Percentiles rank a stretch among this genome's conserved stretches.
Evolutionary conservation across 192 early-diverging fungal genomes (phyloP).

Genomic region (Spizellomyces punctatus): DNA sequence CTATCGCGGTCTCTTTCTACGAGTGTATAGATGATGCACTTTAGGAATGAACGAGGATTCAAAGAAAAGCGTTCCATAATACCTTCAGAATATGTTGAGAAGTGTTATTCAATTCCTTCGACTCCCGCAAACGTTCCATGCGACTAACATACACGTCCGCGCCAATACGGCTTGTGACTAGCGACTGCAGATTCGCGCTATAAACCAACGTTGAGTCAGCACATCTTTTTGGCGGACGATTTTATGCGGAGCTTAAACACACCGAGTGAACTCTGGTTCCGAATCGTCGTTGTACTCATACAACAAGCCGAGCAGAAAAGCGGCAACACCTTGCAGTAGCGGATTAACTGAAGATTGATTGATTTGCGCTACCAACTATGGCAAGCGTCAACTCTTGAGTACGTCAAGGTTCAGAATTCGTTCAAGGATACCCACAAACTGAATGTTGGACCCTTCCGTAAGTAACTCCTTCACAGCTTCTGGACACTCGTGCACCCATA

Average conservation of each 20-base stretch:
- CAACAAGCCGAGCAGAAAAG: slow-evolving; percentile 81
- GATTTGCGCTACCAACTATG: slow-evolving; percentile 88
- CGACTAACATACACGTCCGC: slow-evolving; percentile 82
- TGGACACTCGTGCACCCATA: slow-evolving; percentile 86
- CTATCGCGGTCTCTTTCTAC: slow-evolving; percentile 60
- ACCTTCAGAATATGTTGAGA: slow-evolving; percentile 58
- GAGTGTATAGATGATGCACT: neutral
- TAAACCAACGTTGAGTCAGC: neutral
- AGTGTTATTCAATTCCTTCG: slow-evolving; percentile 76
- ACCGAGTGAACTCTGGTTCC: slow-evolving; percentile 72
- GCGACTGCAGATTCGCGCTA: slow-evolving; percentile 75
- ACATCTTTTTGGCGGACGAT: too few species aligned
- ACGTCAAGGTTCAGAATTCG: neutral
- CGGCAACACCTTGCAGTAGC: slow-evolving; percentile 86
- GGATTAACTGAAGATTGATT: slow-evolving; percentile 84
- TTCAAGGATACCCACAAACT: slow-evolving; percentile 68
- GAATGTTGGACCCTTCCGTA: slow-evolving; percentile 84
- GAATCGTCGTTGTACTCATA: slow-evolving; percentile 89
- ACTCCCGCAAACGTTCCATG: slow-evolving; percentile 82
- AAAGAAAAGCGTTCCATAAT: neutral
- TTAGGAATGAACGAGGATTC: neutral
- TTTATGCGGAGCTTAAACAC: neutral
- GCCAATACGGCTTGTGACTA: slow-evolving; percentile 85
- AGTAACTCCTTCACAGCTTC: slow-evolving; percentile 80
- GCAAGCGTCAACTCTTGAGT: neutral